Base-by-base conservation (phyloP, 345 rosid species). In the Limnanthes douglasii region DNA sequence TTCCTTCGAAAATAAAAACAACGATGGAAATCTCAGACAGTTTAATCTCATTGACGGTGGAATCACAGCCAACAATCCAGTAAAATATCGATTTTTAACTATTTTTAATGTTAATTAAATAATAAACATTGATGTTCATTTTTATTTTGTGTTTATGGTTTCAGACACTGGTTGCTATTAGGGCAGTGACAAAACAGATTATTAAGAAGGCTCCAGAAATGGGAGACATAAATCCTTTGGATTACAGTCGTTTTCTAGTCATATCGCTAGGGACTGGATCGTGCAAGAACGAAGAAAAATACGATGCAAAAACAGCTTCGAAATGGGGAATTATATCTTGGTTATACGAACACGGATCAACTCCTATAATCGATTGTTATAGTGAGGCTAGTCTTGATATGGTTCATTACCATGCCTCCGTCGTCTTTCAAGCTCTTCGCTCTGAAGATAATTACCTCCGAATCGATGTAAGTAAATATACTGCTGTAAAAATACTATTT, bases 11-110 rank as follows among this genome's bases (percentile, higher is more conserved):
- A 78, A 57, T 32, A 45, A 56, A 51, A 70, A 69, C 23, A 36
- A 45, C 13, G 28, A 53, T 38, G 81, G 73, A 15, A 44, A 53
- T 9, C 18, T 13, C 3, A 11, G 43, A 4, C 78, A 78, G 37
- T 75, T 78, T 61, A 37, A 84, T 56, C 80, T 78, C 11, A 57
- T 83, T 12, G 95, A 83, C 43, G 92, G 95, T 1, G 83, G 54
- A 1, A 11, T 83, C 13, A 70, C 79, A 1, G 83, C 92, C 29
- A 68, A 55, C 42, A 78, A 83, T 41, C 95, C 92, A 21, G 95
- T 78, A 51, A 31, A 6, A 21, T 8, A 4, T 11, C 18, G 5
- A 8, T 11, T n/a, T 30, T 30, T 30, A 30, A 2, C 8, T 6
- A 30, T 30, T 15, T 6, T 30, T 5, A 30, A 30, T 30, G 10